These are phyloP conservation scores for Lunularia cruciata DNA, from an alignment of 225 moss, liverwort and hornwort species.

Conservation along the genomic window DNA sequence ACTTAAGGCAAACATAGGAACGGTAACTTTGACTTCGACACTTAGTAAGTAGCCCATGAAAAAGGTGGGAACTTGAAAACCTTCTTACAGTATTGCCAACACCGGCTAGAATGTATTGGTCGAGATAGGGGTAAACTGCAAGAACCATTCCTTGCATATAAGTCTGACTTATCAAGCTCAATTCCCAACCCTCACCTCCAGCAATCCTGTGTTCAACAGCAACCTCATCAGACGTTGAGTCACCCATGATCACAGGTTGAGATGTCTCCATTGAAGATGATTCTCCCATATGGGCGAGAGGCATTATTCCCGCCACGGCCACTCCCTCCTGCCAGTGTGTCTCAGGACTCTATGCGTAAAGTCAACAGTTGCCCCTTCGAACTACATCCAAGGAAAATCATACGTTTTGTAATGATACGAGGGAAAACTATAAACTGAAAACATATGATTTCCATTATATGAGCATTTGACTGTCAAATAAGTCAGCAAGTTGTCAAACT, in stretches of 20 bases:
- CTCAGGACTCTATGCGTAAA: constrained; percentile 71
- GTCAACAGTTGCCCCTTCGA: constrained; percentile 85
- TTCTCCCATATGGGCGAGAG: constrained; percentile 15
- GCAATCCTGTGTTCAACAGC: constrained; percentile 61
- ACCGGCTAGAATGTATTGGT: constrained; percentile 83
- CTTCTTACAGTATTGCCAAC: constrained; percentile 84
- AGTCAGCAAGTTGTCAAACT: too few species aligned
- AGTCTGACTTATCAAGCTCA: constrained; percentile 61
- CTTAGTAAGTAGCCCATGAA: too few species aligned
- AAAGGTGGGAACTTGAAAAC: too few species aligned
- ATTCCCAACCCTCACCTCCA: constrained; percentile 66
- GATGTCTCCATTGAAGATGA: constrained; percentile 25
- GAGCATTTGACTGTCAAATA: too few species aligned
- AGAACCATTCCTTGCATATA: constrained; percentile 69
- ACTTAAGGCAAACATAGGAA: too few species aligned
- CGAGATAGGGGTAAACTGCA: constrained; percentile 77
- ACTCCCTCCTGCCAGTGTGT: constrained; percentile 29
- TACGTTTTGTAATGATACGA: too few species aligned
- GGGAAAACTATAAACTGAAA: too few species aligned
- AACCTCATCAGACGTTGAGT: constrained; percentile 46
- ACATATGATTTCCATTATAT: too few species aligned
- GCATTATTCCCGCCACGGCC: constrained; percentile 20
- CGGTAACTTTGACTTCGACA: too few species aligned
- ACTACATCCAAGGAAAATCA: constrained; percentile 52
- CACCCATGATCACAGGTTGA: constrained; percentile 46